phyloP scores from a whole-genome alignment of 352 stramenopile species.

The Phytophthora citricola region DNA sequence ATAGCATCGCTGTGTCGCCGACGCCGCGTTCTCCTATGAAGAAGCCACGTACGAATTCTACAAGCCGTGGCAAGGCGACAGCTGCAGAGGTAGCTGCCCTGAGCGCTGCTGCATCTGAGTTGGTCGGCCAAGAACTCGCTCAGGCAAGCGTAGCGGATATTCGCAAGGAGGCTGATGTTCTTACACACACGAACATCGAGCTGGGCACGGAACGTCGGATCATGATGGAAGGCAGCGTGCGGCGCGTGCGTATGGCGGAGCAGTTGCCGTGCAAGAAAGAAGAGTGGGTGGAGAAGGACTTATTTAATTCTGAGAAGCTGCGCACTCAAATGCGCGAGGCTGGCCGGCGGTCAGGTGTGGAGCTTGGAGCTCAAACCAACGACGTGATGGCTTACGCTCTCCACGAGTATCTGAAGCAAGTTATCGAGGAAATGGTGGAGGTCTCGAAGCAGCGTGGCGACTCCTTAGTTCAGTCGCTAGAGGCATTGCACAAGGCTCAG shows the following conservation, averaged over 20 bases:
- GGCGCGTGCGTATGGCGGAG: conserved; percentile 48
- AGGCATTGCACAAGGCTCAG: conserved; percentile 56
- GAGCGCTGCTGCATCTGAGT: conserved; percentile 32
- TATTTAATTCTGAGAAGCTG: conserved; percentile 80
- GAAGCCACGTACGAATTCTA: conserved; percentile 64
- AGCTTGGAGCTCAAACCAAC: conserved; percentile 59
- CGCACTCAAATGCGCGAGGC: conserved; percentile 61
- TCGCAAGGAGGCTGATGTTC: conserved; percentile 82
- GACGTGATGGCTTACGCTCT: conserved; percentile 88
- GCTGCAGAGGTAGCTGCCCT: conserved; percentile 39
- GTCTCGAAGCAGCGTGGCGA: conserved; percentile 80
- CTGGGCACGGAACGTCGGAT: conserved; percentile 70
- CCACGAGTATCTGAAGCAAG: conserved; percentile 88
- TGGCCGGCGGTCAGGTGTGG: conserved; percentile 55
- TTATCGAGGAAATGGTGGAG: conserved; percentile 88
- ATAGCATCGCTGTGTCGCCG: conserved; percentile 56
- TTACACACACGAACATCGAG: conserved; percentile 87
- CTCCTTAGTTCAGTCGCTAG: conserved; percentile 50
- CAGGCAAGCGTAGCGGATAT: conserved; percentile 77
- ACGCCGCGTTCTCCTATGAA: conserved; percentile 82
- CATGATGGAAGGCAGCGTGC: conserved; percentile 73
- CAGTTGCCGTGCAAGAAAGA: conserved; percentile 76
- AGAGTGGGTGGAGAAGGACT: conserved; percentile 80
- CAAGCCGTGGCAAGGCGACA: conserved; percentile 40
- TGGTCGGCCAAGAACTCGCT: conserved; percentile 59